phyloP scores from a whole-genome alignment of 2,329 filamentous ascomycete species.

The Trichophyton mentagrophytes region DNA sequence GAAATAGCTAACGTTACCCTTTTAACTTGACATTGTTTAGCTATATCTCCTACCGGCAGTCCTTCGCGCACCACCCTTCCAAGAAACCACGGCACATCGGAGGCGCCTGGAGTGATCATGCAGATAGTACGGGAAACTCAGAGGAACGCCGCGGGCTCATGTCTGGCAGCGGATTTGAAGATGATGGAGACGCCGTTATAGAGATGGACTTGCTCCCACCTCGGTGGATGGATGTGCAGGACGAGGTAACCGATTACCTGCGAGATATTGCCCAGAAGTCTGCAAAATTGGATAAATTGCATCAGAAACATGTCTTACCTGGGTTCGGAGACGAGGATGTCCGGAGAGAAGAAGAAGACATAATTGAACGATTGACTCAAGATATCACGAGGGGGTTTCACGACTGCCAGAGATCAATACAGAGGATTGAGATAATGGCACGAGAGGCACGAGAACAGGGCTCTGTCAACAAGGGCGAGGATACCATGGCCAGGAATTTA shows the following conservation, averaged over 20 bases:
- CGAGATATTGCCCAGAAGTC: constrained; percentile 70
- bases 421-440: constrained; percentile 78
- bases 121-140: constrained; percentile 47
- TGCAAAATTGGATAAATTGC: constrained; percentile 74
- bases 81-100: constrained; percentile 63
- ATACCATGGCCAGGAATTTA: constrained; percentile 92
- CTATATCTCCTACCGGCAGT: constrained; percentile 98
- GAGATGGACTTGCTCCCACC: constrained; percentile 96
- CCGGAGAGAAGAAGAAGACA: constrained; percentile 71
- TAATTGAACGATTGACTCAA: constrained; percentile 84
- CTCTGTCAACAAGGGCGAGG: constrained; percentile 56
- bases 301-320: constrained; percentile 92
- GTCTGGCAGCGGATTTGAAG: constrained; percentile 52
- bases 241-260: constrained; percentile 78
- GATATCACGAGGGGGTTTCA: constrained; percentile 82
- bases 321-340: constrained; percentile 93
- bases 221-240: constrained; percentile 88
- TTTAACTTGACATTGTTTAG: constrained; percentile 35
- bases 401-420: constrained; percentile 76
- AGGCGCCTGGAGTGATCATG: constrained; percentile 44
- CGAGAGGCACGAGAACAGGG: constrained; percentile 59
- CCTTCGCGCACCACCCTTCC: constrained; percentile 85
- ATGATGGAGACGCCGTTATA: constrained; percentile 88
- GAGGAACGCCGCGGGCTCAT: constrained; percentile 74
- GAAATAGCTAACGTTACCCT: constrained; percentile 5